These are phyloP conservation scores for Colletotrichum chlorophyti DNA, from an alignment of 2,329 filamentous ascomycete genomes.

Conservation along the genomic window DNA sequence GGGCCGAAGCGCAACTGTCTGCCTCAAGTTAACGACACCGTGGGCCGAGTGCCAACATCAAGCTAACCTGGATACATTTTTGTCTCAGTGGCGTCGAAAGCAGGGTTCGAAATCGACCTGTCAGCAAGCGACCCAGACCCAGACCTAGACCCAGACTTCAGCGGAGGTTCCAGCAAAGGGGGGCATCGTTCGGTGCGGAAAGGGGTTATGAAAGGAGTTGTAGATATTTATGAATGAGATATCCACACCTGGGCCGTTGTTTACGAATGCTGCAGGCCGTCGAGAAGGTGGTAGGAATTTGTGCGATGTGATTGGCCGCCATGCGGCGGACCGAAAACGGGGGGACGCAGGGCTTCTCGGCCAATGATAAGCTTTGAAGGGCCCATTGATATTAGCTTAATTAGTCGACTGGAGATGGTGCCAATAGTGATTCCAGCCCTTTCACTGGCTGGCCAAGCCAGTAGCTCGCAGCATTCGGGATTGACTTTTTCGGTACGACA, in stretches of 20 bases:
- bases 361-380: conserved; percentile 27
- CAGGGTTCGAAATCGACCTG: background rate
- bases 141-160: too few species aligned
- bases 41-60: conserved; percentile 4
- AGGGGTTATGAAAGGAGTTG: background rate
- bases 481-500: conserved; percentile 24
- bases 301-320: conserved; percentile 9
- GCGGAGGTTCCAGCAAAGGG: background rate
- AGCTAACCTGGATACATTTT: background rate
- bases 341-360: conserved; percentile 4
- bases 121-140: background rate
- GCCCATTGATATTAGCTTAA: conserved; percentile 26
- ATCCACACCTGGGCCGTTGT: background rate
- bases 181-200: too few species aligned
- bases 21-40: background rate
- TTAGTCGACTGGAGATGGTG: conserved; percentile 9
- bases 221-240: background rate
- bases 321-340: background rate
- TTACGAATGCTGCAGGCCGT: conserved; percentile 1
- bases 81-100: background rate
- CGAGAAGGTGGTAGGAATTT: background rate
- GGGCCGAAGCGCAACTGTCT: background rate
- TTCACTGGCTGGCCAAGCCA: conserved; percentile 6
- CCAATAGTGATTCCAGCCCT: conserved; percentile 1
- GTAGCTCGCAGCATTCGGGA: too few species aligned